Evolutionary conservation across 2,329 filamentous ascomycete genomes (phyloP).

Genomic region (Talaromyces sp.): DNA sequence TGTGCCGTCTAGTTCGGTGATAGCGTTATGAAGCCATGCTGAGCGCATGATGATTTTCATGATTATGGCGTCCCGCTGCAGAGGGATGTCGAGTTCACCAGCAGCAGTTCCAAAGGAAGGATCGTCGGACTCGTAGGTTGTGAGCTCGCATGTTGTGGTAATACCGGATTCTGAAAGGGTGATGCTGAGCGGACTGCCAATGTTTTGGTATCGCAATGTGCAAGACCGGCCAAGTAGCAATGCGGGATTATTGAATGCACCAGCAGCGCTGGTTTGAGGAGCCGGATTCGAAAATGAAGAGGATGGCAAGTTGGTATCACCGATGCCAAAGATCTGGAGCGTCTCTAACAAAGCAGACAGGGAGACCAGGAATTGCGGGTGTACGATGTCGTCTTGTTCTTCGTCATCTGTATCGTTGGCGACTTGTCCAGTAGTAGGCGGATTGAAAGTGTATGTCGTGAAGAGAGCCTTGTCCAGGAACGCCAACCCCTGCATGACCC

Average conservation of each 20-base stretch:
- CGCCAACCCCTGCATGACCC: slow-evolving; percentile 83
- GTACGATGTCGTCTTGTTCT: slow-evolving; percentile 25
- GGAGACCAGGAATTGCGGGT: slow-evolving; percentile 78
- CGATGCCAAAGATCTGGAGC: slow-evolving; percentile 86
- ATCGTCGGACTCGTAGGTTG: slow-evolving; percentile 75
- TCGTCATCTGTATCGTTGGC: slow-evolving; percentile 20
- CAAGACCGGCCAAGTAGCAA: slow-evolving; percentile 82
- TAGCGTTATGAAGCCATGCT: slow-evolving; percentile 47
- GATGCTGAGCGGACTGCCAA: slow-evolving; percentile 75
- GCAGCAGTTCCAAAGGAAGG: slow-evolving; percentile 48
- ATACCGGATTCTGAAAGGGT: slow-evolving; percentile 81
- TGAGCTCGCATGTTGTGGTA: slow-evolving; percentile 82
- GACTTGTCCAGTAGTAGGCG: slow-evolving; percentile 24
- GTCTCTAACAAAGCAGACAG: slow-evolving; percentile 85
- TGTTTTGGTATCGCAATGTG: slow-evolving; percentile 68
- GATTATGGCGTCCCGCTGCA: slow-evolving; percentile 70
- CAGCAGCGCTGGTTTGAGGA: slow-evolving; percentile 49
- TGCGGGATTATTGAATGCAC: slow-evolving; percentile 77
- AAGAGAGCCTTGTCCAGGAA: slow-evolving; percentile 89
- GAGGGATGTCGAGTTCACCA: slow-evolving; percentile 60
- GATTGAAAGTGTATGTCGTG: slow-evolving; percentile 70
- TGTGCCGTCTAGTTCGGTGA: slow-evolving; percentile 54
- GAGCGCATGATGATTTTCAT: slow-evolving; percentile 94
- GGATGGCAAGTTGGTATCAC: slow-evolving; percentile 49
- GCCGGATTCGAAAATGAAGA: slow-evolving; percentile 80